Evolutionary conservation across 225 moss, liverwort and hornwort species (phyloP).

Genomic region (Bryoerythrophyllum caledonicum): DNA sequence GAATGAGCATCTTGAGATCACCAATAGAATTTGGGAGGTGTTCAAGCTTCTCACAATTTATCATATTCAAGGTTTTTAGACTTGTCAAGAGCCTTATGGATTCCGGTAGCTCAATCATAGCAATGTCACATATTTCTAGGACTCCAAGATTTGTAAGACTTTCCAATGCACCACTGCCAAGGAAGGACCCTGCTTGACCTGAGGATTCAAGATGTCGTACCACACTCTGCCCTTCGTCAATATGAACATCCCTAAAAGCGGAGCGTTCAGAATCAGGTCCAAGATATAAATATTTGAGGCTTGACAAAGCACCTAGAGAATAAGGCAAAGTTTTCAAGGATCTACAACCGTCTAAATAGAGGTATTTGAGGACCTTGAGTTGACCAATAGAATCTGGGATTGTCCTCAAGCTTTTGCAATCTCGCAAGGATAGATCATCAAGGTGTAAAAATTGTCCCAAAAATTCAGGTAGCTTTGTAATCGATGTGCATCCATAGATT

Average conservation of each 20-base stretch:
- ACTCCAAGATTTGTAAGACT: accelerated
- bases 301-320: not conserved
- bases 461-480: not conserved
- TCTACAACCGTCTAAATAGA: accelerated
- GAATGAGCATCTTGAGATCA: not conserved
- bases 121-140: accelerated
- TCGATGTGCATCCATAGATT: too few relatives aligned
- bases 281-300: too few relatives aligned
- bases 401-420: not conserved
- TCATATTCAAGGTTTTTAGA: accelerated
- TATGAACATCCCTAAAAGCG: too few relatives aligned
- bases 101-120: not conserved
- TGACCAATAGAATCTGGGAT: not conserved
- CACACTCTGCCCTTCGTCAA: too few relatives aligned
- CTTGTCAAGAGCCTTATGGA: not conserved
- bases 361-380: not conserved
- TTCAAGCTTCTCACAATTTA: not conserved
- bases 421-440: accelerated
- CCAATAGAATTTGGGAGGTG: not conserved
- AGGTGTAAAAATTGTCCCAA: not conserved
- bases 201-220: too few relatives aligned
- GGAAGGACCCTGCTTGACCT: not conserved
- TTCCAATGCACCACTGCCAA: not conserved
- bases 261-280: too few relatives aligned
- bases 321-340: not conserved